A percentile compares a stretch with the other conserved stretches of the same genome.
These are phyloP conservation scores for Phalaenopsis aphrodite DNA, from an alignment of 106 monocot genomes.

Conservation along the genomic window DNA sequence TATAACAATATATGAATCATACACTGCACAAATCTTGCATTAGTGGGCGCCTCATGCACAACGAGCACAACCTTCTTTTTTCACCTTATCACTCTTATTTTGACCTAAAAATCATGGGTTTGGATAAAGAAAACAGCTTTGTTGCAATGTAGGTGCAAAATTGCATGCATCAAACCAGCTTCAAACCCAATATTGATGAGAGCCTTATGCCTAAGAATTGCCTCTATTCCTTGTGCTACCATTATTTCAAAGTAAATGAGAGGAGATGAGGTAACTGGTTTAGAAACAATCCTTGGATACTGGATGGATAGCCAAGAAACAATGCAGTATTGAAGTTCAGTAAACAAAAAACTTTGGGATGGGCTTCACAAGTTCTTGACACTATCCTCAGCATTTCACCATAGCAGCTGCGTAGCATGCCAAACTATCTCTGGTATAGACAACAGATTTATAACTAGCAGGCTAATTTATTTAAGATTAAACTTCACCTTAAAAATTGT, in stretches of 20 bases:
- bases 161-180: no score
- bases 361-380: neutral
- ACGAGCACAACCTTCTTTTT: neutral
- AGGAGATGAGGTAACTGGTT: neutral
- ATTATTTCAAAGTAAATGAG: neutral
- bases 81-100: neutral
- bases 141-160: no score
- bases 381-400: neutral
- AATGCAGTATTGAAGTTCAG: neutral
- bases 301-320: neutral
- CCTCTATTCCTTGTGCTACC: no score
- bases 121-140: no score
- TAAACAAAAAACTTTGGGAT: neutral
- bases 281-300: neutral
- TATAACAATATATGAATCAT: no score
- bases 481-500: neutral
- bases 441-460: neutral
- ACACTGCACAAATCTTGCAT: no score
- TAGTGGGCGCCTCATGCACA: neutral
- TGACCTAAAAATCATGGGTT: no score
- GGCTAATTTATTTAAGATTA: neutral
- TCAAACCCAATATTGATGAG: no score
- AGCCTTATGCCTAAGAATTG: no score
- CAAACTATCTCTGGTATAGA: no score
- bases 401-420: neutral